A percentile compares a stretch with the other conserved stretches of the same genome.
These are phyloP conservation scores for Clonostachys sp. DNA, from an alignment of 2,329 filamentous ascomycete genomes.

Conservation along the genomic window DNA sequence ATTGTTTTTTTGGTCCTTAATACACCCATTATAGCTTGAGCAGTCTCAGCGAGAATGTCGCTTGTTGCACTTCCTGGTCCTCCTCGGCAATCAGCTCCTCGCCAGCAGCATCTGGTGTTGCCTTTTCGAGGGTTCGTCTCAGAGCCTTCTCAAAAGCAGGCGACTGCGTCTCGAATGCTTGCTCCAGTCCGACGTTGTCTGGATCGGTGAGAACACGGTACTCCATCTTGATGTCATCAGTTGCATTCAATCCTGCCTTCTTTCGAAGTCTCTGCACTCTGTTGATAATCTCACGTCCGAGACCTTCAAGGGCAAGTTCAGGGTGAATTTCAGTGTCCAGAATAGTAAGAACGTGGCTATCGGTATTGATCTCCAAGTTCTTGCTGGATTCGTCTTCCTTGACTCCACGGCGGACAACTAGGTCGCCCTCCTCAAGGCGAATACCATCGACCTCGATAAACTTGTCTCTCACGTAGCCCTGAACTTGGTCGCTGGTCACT, in stretches of 20 bases:
- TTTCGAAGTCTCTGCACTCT: conserved; percentile 90
- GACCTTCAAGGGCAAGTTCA: conserved; percentile 80
- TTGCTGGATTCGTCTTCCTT: conserved; percentile 67
- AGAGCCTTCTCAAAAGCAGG: conserved; percentile 71
- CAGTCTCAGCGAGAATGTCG: conserved; percentile 72
- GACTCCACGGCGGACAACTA: conserved; percentile 72
- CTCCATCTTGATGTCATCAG: conserved; percentile 94
- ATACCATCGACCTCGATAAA: conserved; percentile 84
- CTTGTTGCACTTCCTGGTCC: conserved; percentile 81
- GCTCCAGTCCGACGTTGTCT: conserved; percentile 67
- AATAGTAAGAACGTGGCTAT: conserved; percentile 86
- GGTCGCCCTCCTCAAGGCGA: conserved; percentile 73
- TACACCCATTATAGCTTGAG: conserved; percentile 58
- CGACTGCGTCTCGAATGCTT: conserved; percentile 65
- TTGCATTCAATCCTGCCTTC: conserved; percentile 84
- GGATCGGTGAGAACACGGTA: conserved; percentile 79
- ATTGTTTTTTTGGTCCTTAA: conserved; percentile 5
- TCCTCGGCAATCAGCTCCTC: conserved; percentile 66
- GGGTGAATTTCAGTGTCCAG: conserved; percentile 80
- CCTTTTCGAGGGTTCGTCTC: conserved; percentile 65
- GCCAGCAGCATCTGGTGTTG: conserved; percentile 6
- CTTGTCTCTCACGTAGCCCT: conserved; percentile 68
- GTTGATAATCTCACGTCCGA: conserved; percentile 90
- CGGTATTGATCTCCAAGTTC: conserved; percentile 80
- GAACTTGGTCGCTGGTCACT: conserved; percentile 76